Base-by-base conservation (phyloP, 2,329 filamentous ascomycete genomes). In the Juglanconis juglandina region DNA sequence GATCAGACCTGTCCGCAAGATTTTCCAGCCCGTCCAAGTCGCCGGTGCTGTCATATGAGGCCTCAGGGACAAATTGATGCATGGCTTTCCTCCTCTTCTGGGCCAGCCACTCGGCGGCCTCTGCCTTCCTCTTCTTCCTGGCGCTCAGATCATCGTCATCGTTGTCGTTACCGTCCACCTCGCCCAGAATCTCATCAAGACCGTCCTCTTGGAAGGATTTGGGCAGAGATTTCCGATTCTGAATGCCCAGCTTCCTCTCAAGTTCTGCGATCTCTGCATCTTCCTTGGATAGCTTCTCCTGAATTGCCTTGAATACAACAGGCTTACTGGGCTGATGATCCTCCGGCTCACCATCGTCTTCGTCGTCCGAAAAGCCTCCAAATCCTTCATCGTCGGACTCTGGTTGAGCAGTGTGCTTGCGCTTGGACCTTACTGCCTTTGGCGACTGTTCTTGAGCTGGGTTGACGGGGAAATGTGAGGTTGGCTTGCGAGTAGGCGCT, bases 191-290 rank as follows among this genome's bases (percentile, higher is more conserved):
- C 58, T 90, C 89, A 47, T 88, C 91, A 2, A 98, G 76, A 0
- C 92, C 94, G 69, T 97, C 93, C 6, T 96, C 90, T 24, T 86
- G 83, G 67, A 93, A 92, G 0, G 86, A 80, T 65, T 90, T 88
- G 0, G 88, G 87, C 5, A 91, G 73, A 37, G 84, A 87, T 69
- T 92, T 96, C 62, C 88, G 89, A 32, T 86, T 85, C 70, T 88
- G 91, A 65, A 97, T 82, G 0, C 95, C 94, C 3, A 99, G 77
- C 69, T 91, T 96, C 72, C 88, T 92, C 76, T 99, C 95, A 37
- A 97, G 78, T 3, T 87, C 87, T 24, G 89, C 88, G 66, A 99
- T 98, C 67, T 96, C 92, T 2, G 87, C 90, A 69, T 98, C 92
- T 61, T 99, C 94, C 63, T 91, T 81, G 0, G 85, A 87, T 4